Percentiles rank a stretch among this genome's conserved stretches.
Evolutionary conservation across 2,329 filamentous ascomycete species (phyloP).

Genomic region (Paracorniculantispora psalliotae): DNA sequence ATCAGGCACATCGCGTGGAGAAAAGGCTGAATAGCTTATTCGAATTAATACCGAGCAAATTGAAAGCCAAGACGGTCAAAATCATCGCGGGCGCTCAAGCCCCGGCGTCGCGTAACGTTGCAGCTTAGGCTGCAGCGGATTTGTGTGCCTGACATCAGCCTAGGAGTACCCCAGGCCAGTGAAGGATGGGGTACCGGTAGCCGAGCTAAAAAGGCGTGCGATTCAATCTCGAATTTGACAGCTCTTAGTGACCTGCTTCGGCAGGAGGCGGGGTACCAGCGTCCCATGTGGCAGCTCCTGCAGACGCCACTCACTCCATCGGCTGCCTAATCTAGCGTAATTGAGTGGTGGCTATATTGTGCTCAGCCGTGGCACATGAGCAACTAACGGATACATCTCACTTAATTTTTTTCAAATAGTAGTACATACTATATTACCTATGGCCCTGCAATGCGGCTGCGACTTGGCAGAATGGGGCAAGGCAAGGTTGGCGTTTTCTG

Average conservation of each 20-base stretch:
- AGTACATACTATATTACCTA: neutral
- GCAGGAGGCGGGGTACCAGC: conserved; percentile 1
- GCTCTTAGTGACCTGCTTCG: neutral
- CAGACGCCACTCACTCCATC: neutral
- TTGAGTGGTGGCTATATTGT: neutral
- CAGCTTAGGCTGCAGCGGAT: neutral
- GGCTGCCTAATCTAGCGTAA: neutral
- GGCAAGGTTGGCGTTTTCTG: too few relatives aligned
- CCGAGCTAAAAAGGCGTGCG: neutral
- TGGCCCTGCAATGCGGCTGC: neutral
- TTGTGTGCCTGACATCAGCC: conserved; percentile 6
- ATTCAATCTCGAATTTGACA: conserved; percentile 3
- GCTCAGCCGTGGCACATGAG: neutral
- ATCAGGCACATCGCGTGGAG: neutral
- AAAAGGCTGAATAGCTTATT: neutral
- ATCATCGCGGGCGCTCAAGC: neutral
- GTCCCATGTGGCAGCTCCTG: neutral
- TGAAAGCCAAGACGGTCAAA: neutral
- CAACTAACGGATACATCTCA: neutral
- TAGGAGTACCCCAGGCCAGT: neutral
- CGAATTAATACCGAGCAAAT: neutral
- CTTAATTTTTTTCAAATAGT: neutral
- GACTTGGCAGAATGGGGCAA: neutral
- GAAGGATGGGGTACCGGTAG: neutral
- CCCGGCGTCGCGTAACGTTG: conserved; percentile 1